Base-by-base conservation (phyloP, 768 basidiomycete species). In the Lactifluus rugatus region DNA sequence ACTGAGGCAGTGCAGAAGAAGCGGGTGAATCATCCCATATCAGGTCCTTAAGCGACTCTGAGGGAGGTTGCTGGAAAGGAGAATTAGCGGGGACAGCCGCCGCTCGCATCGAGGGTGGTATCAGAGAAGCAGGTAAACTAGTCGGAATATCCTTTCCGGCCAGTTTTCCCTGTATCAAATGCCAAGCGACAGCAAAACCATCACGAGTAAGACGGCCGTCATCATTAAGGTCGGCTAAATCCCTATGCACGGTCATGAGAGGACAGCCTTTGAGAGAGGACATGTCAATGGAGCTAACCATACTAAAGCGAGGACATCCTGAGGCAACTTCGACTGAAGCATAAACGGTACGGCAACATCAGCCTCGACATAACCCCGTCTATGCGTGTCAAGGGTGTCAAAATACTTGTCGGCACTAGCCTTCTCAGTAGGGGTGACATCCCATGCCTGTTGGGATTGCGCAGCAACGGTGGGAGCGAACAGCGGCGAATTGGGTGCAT, bases 301-400 rank as follows among this genome's bases (percentile, higher is more conserved):
- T 49, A 99, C 76, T 65, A 81, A 85, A 4, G 96, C 96, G n/a
- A 99, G 78, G 25, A 81, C 78, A 26, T 86, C 85, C 60, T 89
- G 88, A 1, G 84, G 78, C 47, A 99, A 73, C 47, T 88, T 84
- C 32, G 92, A 94, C 71, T 93, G 85, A 58, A 95, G 69, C 86
- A 99, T 88, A 72, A 98, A 98, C 3, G 91, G 92, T 5, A 96
- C 96, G 8, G 93, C 96, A 34, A 91, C 83, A 58, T 95, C 92
- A 8, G 93, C 93, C 67, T 94, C 93, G 19, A 98, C 87, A 67
- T 77, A 89, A 0, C 93, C 93, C 58, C 73, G 78, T 63, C 79
- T 83, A 61, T 80, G 77, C 16, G 78, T 70, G 69, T 99, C 96
- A 39, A 98, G 77, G n/a, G 74, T 75, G 57, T 87, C 83, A 68